Evolutionary conservation across 305 asterid genomes (phyloP).

Genomic region (Fraxinus sp.): DNA sequence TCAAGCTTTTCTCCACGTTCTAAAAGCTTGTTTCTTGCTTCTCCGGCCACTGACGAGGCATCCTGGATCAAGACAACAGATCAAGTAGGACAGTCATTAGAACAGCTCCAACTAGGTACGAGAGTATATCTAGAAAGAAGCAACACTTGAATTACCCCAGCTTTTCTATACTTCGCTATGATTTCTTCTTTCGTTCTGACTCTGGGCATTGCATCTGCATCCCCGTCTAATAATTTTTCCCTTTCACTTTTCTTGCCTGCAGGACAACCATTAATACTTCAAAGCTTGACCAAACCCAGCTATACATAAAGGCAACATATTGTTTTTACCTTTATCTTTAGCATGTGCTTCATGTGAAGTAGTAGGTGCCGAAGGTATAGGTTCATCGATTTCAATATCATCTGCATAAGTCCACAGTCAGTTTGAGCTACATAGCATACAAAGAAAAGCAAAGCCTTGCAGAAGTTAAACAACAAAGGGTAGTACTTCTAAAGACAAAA

Average conservation of each 20-base stretch:
- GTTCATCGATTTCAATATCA: conserved; percentile 87
- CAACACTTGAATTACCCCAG: conserved; percentile 52
- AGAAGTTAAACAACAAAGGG: conserved; percentile 3
- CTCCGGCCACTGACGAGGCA: conserved; percentile 81
- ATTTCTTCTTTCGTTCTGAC: conserved; percentile 79
- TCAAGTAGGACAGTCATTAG: conserved; percentile 7
- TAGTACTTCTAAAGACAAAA: background rate
- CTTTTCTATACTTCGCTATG: conserved; percentile 75
- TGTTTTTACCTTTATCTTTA: conserved; percentile 43
- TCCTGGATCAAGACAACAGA: conserved; percentile 50
- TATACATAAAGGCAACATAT: conserved; percentile 19
- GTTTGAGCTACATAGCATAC: conserved; percentile 26
- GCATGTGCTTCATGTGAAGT: conserved; percentile 46
- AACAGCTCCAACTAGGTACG: conserved; percentile 5
- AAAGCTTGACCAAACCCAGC: conserved; percentile 16
- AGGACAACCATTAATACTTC: conserved; percentile 19
- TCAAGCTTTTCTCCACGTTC: conserved; percentile 94
- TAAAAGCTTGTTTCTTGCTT: conserved; percentile 82
- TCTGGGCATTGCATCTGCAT: conserved; percentile 58
- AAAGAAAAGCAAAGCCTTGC: conserved; percentile 15
- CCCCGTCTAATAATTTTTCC: conserved; percentile 54
- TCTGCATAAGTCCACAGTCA: conserved; percentile 42
- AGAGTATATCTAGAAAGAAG: conserved; percentile 14
- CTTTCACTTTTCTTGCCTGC: conserved; percentile 61
- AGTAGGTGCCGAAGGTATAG: conserved; percentile 45